Percentiles rank a stretch among this genome's conserved stretches.
phyloP scores from a whole-genome alignment of 2,329 filamentous ascomycete genomes.

The Diaporthe helianthi region DNA sequence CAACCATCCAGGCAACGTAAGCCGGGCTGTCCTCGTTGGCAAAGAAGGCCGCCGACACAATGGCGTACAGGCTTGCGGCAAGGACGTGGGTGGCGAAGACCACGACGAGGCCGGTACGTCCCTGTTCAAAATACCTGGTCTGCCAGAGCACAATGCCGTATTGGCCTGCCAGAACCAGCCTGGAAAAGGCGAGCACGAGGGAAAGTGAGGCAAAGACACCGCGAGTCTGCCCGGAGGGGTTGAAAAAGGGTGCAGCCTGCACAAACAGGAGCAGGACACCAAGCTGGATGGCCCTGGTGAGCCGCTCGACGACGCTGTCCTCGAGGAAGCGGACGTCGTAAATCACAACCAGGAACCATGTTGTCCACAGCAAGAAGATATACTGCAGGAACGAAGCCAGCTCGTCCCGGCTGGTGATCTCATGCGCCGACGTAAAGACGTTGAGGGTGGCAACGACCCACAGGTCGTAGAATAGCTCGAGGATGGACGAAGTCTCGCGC shows the following conservation, averaged over 20 bases:
- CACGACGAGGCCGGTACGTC: neutral
- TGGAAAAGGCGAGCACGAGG: neutral
- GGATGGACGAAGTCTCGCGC: constrained; percentile 16
- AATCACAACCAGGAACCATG: constrained; percentile 15
- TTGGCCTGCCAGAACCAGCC: constrained; percentile 22
- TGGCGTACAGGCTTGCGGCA: constrained; percentile 4
- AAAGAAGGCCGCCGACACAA: constrained; percentile 16
- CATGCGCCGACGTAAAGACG: constrained; percentile 18
- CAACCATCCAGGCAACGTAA: constrained; percentile 18
- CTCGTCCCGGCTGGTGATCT: constrained; percentile 14
- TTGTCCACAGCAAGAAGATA: constrained; percentile 18
- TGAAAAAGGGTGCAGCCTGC: constrained; percentile 10
- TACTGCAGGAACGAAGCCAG: constrained; percentile 22
- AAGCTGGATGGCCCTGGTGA: constrained; percentile 18
- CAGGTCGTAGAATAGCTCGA: constrained; percentile 19
- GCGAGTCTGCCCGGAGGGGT: constrained; percentile 1
- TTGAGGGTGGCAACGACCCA: constrained; percentile 22
- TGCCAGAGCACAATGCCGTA: constrained; percentile 22
- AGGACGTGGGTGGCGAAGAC: constrained; percentile 6
- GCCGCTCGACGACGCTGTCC: constrained; percentile 21
- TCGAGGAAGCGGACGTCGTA: constrained; percentile 20
- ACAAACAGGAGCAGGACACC: constrained; percentile 10
- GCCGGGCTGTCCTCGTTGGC: constrained; percentile 9
- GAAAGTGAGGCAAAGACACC: constrained; percentile 23
- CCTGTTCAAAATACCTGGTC: constrained; percentile 7